Evolutionary conservation across 768 basidiomycete genomes (phyloP).

Genomic region (Chalciporus sphaerocephalus): DNA sequence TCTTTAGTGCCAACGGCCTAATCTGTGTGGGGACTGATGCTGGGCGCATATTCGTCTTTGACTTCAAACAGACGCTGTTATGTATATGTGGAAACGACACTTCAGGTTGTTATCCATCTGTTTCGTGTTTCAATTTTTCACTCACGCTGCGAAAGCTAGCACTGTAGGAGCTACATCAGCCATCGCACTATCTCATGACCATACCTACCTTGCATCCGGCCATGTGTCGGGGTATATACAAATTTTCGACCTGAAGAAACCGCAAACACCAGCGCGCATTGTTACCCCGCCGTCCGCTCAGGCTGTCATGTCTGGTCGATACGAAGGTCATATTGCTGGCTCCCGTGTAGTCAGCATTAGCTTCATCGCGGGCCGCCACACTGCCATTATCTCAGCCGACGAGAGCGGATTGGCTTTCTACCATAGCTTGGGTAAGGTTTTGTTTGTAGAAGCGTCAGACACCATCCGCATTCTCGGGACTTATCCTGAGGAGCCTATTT

Average conservation of each 20-base stretch:
- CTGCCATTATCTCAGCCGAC: conserved; percentile 87
- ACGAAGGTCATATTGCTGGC: conserved; percentile 81
- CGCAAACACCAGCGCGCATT: conserved; percentile 61
- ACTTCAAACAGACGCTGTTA: conserved; percentile 82
- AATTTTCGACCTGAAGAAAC: conserved; percentile 75
- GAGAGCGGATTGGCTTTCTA: conserved; percentile 91
- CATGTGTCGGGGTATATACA: conserved; percentile 82
- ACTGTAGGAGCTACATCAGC: conserved; percentile 78
- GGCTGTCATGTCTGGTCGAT: conserved; percentile 68
- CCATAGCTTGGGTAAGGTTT: conserved; percentile 88
- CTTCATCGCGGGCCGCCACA: conserved; percentile 89
- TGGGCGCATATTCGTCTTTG: conserved; percentile 79
- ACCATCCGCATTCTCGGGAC: conserved; percentile 90
- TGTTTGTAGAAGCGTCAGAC: conserved; percentile 94
- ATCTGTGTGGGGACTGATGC: conserved; percentile 84
- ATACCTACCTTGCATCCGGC: conserved; percentile 87
- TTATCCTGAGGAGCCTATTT: conserved; percentile 56
- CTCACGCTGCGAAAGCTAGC: conserved; percentile 42
- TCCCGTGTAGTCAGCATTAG: conserved; percentile 76
- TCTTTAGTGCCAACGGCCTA: conserved; percentile 78
- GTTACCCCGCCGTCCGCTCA: conserved; percentile 66
- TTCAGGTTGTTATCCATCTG: conserved; percentile 44
- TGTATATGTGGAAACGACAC: conserved; percentile 72
- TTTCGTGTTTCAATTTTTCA: conserved; percentile 11
- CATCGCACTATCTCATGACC: conserved; percentile 86